These are phyloP conservation scores for Fusarium burgessii DNA, from an alignment of 2,329 filamentous ascomycete species.

Conservation along the genomic window DNA sequence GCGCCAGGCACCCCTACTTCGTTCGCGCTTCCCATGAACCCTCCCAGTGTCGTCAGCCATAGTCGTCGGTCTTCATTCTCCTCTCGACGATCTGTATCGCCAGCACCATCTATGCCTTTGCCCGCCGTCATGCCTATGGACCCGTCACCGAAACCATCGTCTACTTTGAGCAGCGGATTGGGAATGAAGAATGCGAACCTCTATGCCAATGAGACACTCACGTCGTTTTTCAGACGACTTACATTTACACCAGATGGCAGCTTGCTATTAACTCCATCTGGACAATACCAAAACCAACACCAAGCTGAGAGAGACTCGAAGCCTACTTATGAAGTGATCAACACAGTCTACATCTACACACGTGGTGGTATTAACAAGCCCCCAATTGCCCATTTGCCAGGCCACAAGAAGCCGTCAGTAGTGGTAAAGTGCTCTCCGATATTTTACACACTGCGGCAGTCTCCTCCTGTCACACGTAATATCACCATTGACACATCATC, in stretches of 20 bases:
- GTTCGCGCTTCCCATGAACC: slow-evolving; percentile 92
- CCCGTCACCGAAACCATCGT: slow-evolving; percentile 81
- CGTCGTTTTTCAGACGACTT: slow-evolving; percentile 93
- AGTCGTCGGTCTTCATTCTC: slow-evolving; percentile 96
- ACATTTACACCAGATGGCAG: slow-evolving; percentile 97
- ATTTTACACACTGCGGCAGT: slow-evolving; percentile 83
- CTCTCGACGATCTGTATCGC: slow-evolving; percentile 87
- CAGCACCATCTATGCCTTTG: slow-evolving; percentile 91
- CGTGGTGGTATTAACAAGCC: slow-evolving; percentile 96
- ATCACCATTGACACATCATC: slow-evolving; percentile 97
- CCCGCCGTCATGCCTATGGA: slow-evolving; percentile 96
- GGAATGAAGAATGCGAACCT: slow-evolving; percentile 87
- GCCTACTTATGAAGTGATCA: slow-evolving; percentile 85
- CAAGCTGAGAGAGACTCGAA: slow-evolving; percentile 75
- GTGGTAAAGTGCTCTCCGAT: slow-evolving; percentile 94
- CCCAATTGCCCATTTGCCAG: slow-evolving; percentile 92
- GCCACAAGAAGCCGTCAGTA: slow-evolving; percentile 97
- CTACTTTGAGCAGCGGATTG: slow-evolving; percentile 64
- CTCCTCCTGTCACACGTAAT: slow-evolving; percentile 78
- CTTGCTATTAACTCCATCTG: slow-evolving; percentile 91
- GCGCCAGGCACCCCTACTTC: slow-evolving; percentile 95
- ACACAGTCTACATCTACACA: slow-evolving; percentile 98
- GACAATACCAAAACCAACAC: slow-evolving; percentile 90
- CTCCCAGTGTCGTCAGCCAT: slow-evolving; percentile 87
- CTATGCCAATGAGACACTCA: slow-evolving; percentile 96